Evolutionary conservation across 1,139 yeast species (phyloP).

Genomic region (Pichia sp.): DNA sequence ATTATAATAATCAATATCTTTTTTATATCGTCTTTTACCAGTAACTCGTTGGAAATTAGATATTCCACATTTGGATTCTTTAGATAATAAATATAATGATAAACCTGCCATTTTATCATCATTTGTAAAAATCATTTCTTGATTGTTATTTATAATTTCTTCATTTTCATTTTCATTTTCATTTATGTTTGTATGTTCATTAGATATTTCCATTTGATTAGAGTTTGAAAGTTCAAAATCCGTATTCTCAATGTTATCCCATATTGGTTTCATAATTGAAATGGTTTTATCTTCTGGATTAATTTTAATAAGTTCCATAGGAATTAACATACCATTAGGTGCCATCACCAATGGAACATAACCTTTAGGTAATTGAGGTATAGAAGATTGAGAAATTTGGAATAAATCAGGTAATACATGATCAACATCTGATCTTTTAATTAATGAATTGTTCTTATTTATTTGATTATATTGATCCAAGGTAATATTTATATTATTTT

Average conservation of each 20-base stretch:
- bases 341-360: constrained; percentile 28
- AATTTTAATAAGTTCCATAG: constrained; percentile 22
- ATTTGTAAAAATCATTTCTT: constrained; percentile 1
- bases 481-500: too few relatives aligned
- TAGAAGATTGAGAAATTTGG: too few relatives aligned
- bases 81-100: constrained; percentile 18
- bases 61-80: constrained; percentile 9
- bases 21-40: constrained; percentile 4
- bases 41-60: background rate
- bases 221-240: too few relatives aligned
- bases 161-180: background rate
- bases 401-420: too few relatives aligned
- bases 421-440: too few relatives aligned
- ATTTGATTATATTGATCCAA: too few relatives aligned
- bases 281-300: constrained; percentile 5
- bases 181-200: background rate
- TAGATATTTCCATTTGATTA: background rate
- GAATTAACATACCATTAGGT: constrained; percentile 26
- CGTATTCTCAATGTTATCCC: constrained; percentile 4
- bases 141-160: background rate
- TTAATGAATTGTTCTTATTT: too few relatives aligned
- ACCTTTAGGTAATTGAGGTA: constrained; percentile 23
- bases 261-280: constrained; percentile 13
- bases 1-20: constrained; percentile 9
- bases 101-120: constrained; percentile 21